A percentile compares a stretch with the other conserved stretches of the same genome.
phyloP scores from a whole-genome alignment of 192 early-diverging fungal species.

The Coemansia sp. region DNA sequence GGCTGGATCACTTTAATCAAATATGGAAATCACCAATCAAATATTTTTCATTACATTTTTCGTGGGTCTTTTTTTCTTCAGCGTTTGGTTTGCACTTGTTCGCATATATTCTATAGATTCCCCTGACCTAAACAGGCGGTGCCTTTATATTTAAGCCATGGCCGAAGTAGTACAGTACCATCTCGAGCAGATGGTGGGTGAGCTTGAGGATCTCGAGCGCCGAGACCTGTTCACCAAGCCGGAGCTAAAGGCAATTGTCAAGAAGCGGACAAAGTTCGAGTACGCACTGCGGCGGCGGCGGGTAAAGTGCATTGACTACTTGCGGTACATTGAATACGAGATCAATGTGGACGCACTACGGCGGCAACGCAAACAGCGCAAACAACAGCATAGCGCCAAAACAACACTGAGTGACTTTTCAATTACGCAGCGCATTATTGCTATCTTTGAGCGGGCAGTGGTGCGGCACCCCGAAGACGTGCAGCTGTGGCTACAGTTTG shows the following conservation, averaged over 20 bases:
- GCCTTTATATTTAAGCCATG: constrained; percentile 56
- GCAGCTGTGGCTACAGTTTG: constrained; percentile 87
- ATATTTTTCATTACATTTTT: neutral
- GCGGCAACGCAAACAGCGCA: constrained; percentile 69
- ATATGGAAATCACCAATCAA: too few species aligned
- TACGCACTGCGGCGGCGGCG: constrained; percentile 82
- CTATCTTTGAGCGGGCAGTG: constrained; percentile 77
- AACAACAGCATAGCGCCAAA: constrained; percentile 42
- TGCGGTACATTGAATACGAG: constrained; percentile 95
- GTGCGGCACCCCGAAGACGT: constrained; percentile 78
- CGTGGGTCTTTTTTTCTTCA: neutral
- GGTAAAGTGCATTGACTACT: constrained; percentile 70
- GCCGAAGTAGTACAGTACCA: constrained; percentile 87
- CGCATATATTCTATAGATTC: too few species aligned
- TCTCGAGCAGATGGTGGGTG: constrained; percentile 91
- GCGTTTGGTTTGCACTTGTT: too few species aligned
- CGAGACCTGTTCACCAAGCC: constrained; percentile 74
- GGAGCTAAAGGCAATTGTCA: constrained; percentile 87
- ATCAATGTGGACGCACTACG: constrained; percentile 85
- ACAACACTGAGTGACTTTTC: constrained; percentile 75
- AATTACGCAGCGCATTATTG: constrained; percentile 70
- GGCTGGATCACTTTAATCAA: too few species aligned
- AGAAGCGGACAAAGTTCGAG: constrained; percentile 86
- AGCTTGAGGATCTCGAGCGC: constrained; percentile 86
- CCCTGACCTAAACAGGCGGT: too few species aligned